Evolutionary conservation across 179 eudicot genomes (phyloP), one percentile per base, ranked within the genome.

Genomic region (Corrigiola litoralis): DNA sequence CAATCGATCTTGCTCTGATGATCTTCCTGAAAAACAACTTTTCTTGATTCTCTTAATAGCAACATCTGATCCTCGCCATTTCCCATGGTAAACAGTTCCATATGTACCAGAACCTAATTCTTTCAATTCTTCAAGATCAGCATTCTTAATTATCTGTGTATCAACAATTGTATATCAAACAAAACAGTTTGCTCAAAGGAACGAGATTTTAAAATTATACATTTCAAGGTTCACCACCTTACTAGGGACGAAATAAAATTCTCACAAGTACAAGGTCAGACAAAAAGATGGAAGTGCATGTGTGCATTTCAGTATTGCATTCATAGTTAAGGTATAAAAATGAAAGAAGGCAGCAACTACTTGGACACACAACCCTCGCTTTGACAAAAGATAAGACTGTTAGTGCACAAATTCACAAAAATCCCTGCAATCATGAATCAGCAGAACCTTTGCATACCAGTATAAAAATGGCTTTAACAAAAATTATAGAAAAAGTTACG

Each of bases 71-170:
- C 97, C 97, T 48, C 97, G 85, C 97, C 97, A 90, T 67, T 84
- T 90, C 65, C 97, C 97, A 64, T 88, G 91, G 75, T 80, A 90
- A 67, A 90, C 97, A 62, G 97, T 90, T 65, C 97, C 97, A 73
- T 80, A 90, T 24, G 97, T 90, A 70, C 97, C 97, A 70, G 97
- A 85, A 61, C 97, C 97, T 68, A 90, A 78, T 73, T 90, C 97
- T 46, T 80, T 75, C 47, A 88, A 72, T 70, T 88, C 97, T 86
- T 90, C 97, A 74, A 90, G 92, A 73, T 90, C 97, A 55, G 84
- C 84, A 76, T 88, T 88, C 75, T 82, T 95, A 32, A 95, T 87
- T 60, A 91, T 95, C 99, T 95, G 90, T 29, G 59, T 18, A 71
- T 48, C 70, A 69, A 52, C 58, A 72, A 56, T 40, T n/a, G 55